phyloP scores from a whole-genome alignment of 73 alveolate species.

The Paramecium biaurelia region DNA sequence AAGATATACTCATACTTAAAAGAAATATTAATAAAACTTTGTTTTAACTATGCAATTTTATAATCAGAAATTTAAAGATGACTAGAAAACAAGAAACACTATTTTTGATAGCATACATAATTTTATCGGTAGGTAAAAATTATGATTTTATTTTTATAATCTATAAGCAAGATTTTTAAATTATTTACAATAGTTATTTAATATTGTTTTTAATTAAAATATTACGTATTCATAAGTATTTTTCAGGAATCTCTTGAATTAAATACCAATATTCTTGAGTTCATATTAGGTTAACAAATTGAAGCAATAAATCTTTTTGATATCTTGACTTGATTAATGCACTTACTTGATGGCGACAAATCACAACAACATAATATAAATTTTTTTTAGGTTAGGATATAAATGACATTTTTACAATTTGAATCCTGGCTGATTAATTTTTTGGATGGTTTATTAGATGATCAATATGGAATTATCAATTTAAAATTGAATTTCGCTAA shows the following conservation, averaged over 20 bases:
- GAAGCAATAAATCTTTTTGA: too few relatives aligned
- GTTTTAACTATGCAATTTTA: neutral
- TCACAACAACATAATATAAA: too few relatives aligned
- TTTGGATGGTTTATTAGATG: too few relatives aligned
- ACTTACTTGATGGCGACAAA: too few relatives aligned
- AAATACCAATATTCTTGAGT: neutral
- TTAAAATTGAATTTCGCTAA: neutral
- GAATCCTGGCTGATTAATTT: too few relatives aligned
- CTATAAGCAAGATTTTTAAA: neutral
- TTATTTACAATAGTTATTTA: neutral
- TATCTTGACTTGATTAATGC: too few relatives aligned
- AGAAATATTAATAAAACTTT: neutral
- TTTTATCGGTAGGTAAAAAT: neutral
- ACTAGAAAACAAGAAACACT: neutral
- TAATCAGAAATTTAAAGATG: neutral
- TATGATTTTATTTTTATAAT: neutral
- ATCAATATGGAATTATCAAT: too few relatives aligned
- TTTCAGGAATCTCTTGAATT: neutral
- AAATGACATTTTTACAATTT: too few relatives aligned
- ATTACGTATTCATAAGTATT: too few relatives aligned
- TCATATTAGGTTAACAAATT: too few relatives aligned
- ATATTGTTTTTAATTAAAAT: too few relatives aligned
- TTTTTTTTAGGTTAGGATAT: too few relatives aligned
- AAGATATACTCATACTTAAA: neutral
- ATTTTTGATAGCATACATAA: neutral